Evolutionary conservation across 306 rosid species (phyloP), one percentile per base, ranked within the genome.

Genomic region (Spatholobus suberectus): DNA sequence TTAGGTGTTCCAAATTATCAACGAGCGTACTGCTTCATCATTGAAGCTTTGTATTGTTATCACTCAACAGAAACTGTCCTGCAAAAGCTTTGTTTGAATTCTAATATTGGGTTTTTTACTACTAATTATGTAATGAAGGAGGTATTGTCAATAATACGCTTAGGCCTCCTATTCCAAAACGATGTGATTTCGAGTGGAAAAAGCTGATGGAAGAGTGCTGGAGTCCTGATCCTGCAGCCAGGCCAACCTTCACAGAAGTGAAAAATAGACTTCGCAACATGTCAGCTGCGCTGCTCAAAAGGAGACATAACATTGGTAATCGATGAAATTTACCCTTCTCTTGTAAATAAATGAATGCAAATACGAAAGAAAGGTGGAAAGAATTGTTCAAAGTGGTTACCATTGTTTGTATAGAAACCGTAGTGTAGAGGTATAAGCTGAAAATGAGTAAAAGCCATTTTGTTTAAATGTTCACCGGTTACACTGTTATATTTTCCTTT

Each of bases 201-300:
- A 88, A 11, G 49, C 51, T 96, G 75, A 96, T 96, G 99, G 98
- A 92, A 87, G 95, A 92, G 32, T 96, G 97, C 74, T 94, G 99
- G 98, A 86, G 85, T 10, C 91, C 97, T 54, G 94, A 94, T 44
- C 99, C 99, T 51, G 84, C 81, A 46, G 84, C 76, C 79, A 89
- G 98, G 55, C 97, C 98, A 29, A 81, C 94, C 40, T 96, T 96
- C 84, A 90, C 95, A 21, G 95, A 96, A 43, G 87, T 96, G 70
- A 83, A 93, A 32, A 80, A 70, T 6, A 89, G 97, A 81, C 91
- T 96, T 6, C 94, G 95, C 41, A 86, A 66, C 70, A 92, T 96
- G 97, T 91, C 91, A 17, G 78, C 47, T 27, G 78, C 95, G 8
- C 85, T 92, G 61, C 97, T 73, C 47, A 92, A 83, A 78, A 94